Base-by-base conservation (phyloP, 1,284 basidiomycete genomes). In the Cutaneotrichosporon spelunceum region DNA sequence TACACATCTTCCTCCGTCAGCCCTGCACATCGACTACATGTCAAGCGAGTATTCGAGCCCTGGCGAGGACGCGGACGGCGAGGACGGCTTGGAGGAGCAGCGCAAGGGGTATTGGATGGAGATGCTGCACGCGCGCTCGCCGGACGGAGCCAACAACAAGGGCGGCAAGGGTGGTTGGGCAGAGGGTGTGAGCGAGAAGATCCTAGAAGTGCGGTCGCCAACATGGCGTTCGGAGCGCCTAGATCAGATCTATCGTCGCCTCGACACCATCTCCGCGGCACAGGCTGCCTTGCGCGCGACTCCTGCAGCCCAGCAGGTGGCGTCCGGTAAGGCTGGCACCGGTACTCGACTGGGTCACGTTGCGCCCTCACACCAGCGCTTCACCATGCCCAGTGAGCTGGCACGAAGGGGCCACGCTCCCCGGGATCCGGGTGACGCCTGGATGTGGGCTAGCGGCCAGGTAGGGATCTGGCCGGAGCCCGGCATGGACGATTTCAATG, bases 191-290 rank as follows among this genome's bases (percentile, higher is more conserved):
- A 80, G 82, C 60, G 84, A 84, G 59, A 87, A 86, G 36, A 89
- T 90, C 0, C 70, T 91, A 68, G 91, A 93, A 44, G 93, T 96
- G 10, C 68, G 78, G 45, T 75, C 72, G 10, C 76, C 77, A 24
- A 66, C 69, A 14, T 79, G 78, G 78, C 65, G 78, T 16, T 72
- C 70, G 19, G 60, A 64, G 1, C 60, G 73, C 63, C 67, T 78
- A 21, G 73, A 74, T 56, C 67, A 69, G 3, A 64, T 75, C 5
- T 76, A 77, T 52, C 61, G 56, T 14, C 66, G 67, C 4, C 66
- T 78, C 9, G 76, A 78, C 60, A 49, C 56, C 7, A 68, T 72
- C n/a, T 60, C 69, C 0, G 57, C 65, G 4, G 59, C 60, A 23
- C 63, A 68, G 29, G 65, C 68, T 6, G 66, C 66, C 21, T 53